Conservation (phyloP, 1,284 basidiomycete genomes). For the Bondarzewia mesenterica region DNA sequence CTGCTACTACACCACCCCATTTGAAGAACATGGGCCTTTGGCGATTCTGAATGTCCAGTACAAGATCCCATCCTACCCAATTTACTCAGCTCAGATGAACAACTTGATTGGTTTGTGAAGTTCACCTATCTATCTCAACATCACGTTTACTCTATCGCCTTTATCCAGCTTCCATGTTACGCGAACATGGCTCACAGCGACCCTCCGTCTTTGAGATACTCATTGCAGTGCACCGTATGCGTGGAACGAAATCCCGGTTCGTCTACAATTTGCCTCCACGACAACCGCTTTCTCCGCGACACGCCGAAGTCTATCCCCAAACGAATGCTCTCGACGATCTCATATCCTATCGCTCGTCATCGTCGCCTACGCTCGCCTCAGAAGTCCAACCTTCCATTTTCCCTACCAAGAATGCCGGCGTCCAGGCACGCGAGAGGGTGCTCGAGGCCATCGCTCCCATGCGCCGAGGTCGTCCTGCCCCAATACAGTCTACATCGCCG, state of each 20-base stretch:
- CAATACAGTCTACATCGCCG: constrained; percentile 22
- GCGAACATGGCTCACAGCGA: constrained; percentile 77
- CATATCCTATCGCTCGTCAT: constrained; percentile 29
- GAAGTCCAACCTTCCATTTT: constrained; percentile 12
- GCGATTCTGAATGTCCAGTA: constrained; percentile 98
- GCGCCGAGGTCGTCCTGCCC: constrained; percentile 59
- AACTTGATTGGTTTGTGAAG: constrained; percentile 69
- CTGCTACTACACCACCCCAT: constrained; percentile 99
- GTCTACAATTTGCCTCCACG: constrained; percentile 50
- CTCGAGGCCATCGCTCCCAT: constrained; percentile 71
- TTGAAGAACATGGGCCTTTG: constrained; percentile 93
- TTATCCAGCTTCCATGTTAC: constrained; percentile 71
- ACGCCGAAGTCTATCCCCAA: constrained; percentile 17
- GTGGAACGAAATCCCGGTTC: constrained; percentile 76
- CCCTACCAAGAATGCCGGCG: constrained; percentile 35
- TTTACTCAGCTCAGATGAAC: constrained; percentile 85
- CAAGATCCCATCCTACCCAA: constrained; percentile 86
- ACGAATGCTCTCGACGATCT: constrained; percentile 32
- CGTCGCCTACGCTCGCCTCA: constrained; percentile 12
- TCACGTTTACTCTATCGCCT: constrained; percentile 7
- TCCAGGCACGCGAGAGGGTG: constrained; percentile 65
- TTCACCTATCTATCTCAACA: constrained; percentile 10
- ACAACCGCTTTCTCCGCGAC: constrained; percentile 33
- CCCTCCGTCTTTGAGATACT: constrained; percentile 81
- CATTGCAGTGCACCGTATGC: constrained; percentile 67